Evolutionary conservation across 179 eudicot species (phyloP), one percentile per base, ranked within the genome.

Genomic region (Spergularia azorica): DNA sequence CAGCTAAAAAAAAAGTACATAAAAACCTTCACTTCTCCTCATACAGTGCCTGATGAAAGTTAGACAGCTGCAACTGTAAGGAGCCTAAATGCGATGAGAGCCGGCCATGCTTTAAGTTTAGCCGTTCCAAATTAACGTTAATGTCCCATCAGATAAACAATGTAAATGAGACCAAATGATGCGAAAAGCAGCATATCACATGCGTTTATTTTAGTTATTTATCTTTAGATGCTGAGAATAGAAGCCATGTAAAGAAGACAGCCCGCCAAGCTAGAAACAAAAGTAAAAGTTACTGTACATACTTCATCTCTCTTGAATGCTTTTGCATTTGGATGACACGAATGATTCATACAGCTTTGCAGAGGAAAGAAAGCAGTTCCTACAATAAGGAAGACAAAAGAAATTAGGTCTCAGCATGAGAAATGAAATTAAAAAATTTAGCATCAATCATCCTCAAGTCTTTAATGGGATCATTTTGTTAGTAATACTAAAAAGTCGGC

Each of bases 341-440:
- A 93, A 83, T 95, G 99, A 80, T 95, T 95, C 93, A 95, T 91
- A 79, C 99, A 95, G 80, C 99, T 95, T 83, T 94, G 99, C 78
- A 95, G 41, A 15, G 99, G 96, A 82, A 83, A 95, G 88, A 95
- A 94, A 21, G 98, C 98, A 73, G 94, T 89, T 80, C 99, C 99
- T 95, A 78, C 62, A 67, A 77, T 52, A 79, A 51, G 72, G 20
- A 46, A 36, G 55, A 20, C 54, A 5, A 12, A 36, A 73, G 50
- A 26, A 56, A 39, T 73, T 20, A 57, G 77, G 4, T 78, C n/a
- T 38, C 32, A 20, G 16, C 21, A 51, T 16, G 51, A 57, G 21
- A 32, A 68, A 57, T 63, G 11, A n/a, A 14, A 38, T 1, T 1
- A 64, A 54, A 55, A 17, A 26, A 14, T 16, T 0, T 4, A 51